Base-by-base conservation (phyloP, 2,329 filamentous ascomycete genomes). In the Trichoderma aggressivum region DNA sequence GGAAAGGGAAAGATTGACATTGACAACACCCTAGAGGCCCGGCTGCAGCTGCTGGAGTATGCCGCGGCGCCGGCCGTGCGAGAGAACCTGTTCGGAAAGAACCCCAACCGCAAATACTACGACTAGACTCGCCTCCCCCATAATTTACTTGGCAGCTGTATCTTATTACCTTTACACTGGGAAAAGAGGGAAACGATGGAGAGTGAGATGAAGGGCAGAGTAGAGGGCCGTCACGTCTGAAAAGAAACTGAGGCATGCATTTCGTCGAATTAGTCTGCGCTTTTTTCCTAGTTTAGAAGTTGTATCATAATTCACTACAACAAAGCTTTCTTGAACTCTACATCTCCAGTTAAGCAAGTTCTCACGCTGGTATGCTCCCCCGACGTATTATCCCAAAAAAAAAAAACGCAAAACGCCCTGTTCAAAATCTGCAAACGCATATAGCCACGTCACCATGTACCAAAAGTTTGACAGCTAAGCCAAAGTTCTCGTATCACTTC, bases 11-110 rank as follows among this genome's bases (percentile, higher is more conserved):
- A 95, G 87, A 98, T 99, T 80, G 94, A 97, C 78, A 95, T 99
- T 82, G 94, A 98, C 88, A 98, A 99, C 86, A 98, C 96, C 70
- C 92, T 98, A 76, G 96, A 98, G 81, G 92, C 97, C 80, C 91
- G 96, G 75, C 86, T 99, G 82, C 89, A 88, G 78, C 86, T 98
- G 73, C 89, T 98, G 75, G 92, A 97, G 83, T 90, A 91, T 71
- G 92, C 92, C 75, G 92, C 93, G 65, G 88, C 98, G 71, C 96
- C 96, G 16, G 90, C 90, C 58, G 91, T 99, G 78, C 89, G 96
- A 79, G 89, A 92, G 81, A 92, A 92, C 18, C 87, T 99, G 72
- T 99, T 99, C 79, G 96, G 96, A 73, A 91, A 93, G 85, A 99
- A 99, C 86, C 87, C 90, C 77, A 98, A 98, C 88, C 91, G 96